phyloP scores from a whole-genome alignment of 2,329 filamentous ascomycete genomes.

The Pseudocercospora vitis region DNA sequence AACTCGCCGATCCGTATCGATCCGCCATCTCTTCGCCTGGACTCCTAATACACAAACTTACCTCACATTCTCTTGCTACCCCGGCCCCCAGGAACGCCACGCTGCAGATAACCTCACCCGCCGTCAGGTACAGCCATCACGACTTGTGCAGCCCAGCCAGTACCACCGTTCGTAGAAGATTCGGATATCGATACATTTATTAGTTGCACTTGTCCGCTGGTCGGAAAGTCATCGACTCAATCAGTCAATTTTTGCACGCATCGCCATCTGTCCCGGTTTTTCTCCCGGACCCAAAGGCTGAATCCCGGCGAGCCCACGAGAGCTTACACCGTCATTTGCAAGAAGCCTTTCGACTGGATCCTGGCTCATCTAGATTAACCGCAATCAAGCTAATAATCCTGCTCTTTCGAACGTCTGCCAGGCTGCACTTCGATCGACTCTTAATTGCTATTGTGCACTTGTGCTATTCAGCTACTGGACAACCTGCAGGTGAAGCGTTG shows the following conservation, averaged over 20 bases:
- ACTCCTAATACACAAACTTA: conserved; percentile 17
- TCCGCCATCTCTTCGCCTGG: conserved; percentile 9
- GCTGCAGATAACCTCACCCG: conserved; percentile 23
- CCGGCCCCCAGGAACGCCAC: conserved; percentile 22
- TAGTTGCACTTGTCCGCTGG: conserved; percentile 37
- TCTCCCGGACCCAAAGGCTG: conserved; percentile 30
- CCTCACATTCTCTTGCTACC: conserved; percentile 19
- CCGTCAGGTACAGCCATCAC: conserved; percentile 24
- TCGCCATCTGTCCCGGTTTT: conserved; percentile 26
- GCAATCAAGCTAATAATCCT: conserved; percentile 29
- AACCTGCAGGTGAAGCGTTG: conserved; percentile 11
- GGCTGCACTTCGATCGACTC: conserved; percentile 35
- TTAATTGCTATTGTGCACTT: conserved; percentile 33
- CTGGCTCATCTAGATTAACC: conserved; percentile 29
- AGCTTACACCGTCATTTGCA: conserved; percentile 33
- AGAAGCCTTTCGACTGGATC: conserved; percentile 26
- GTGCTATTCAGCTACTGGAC: conserved; percentile 20
- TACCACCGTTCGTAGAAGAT: conserved; percentile 29
- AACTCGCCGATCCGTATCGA: conserved; percentile 14
- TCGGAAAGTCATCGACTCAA: conserved; percentile 36
- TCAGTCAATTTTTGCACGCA: conserved; percentile 28
- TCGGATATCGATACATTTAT: conserved; percentile 25
- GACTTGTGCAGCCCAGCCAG: conserved; percentile 26
- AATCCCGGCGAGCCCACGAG: conserved; percentile 25
- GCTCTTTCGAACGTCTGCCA: conserved; percentile 30